Evolutionary conservation across 352 stramenopile species (phyloP).

Genomic region (Pythium vanterpoolii): DNA sequence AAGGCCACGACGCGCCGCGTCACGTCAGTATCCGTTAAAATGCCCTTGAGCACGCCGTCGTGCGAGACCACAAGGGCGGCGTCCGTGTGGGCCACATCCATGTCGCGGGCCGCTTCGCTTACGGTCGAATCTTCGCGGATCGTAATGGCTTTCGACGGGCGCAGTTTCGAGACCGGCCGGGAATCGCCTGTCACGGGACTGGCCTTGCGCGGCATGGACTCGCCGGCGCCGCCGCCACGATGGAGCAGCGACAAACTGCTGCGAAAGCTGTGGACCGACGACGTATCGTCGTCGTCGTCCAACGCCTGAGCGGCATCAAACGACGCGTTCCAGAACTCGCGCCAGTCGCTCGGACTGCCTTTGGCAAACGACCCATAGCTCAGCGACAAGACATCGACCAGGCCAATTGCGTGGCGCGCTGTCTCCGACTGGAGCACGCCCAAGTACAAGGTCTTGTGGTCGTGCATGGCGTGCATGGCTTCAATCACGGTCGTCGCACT

Average conservation of each 20-base stretch:
- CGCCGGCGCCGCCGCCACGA: constrained; percentile 26
- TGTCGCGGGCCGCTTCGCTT: constrained; percentile 85
- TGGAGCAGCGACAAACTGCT: constrained; percentile 68
- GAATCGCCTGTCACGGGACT: constrained; percentile 78
- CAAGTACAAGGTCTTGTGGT: constrained; percentile 85
- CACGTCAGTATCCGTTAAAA: constrained; percentile 94
- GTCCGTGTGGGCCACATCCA: constrained; percentile 89
- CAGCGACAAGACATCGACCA: constrained; percentile 86
- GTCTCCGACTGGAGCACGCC: constrained; percentile 73
- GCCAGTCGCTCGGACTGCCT: constrained; percentile 83
- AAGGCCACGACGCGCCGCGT: constrained; percentile 82
- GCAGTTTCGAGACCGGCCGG: constrained; percentile 88
- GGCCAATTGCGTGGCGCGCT: constrained; percentile 60
- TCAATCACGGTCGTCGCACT: constrained; percentile 72
- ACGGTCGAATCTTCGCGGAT: constrained; percentile 85
- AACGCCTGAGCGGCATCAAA: constrained; percentile 60
- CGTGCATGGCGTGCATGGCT: constrained; percentile 87
- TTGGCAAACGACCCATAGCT: constrained; percentile 89
- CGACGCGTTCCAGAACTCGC: constrained; percentile 88
- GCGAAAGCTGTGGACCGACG: constrained; percentile 78
- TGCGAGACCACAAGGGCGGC: constrained; percentile 91
- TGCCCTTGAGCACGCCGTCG: constrained; percentile 90
- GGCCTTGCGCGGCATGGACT: constrained; percentile 31
- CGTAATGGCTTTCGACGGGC: constrained; percentile 88
- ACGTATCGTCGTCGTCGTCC: constrained; percentile 73